Percentiles rank a stretch among this genome's conserved stretches.
Conservation (phyloP, 345 rosid genomes). For the Eucalyptus curtisii region DNA sequence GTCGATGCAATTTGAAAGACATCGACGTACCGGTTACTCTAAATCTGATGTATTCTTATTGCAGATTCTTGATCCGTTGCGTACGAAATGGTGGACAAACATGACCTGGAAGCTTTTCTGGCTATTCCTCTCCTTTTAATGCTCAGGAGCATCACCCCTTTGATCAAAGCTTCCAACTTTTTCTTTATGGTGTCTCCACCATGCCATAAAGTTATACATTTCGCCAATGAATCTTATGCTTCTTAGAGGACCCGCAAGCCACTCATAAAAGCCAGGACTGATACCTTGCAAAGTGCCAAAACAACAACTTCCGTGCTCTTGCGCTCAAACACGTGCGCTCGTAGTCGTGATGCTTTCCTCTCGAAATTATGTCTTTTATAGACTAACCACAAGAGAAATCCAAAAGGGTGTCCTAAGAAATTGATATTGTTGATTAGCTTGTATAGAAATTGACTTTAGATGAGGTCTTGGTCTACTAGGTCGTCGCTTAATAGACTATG, state of each 20-base stretch:
- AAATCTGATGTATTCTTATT: not conserved
- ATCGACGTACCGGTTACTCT: not conserved
- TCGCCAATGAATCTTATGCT: conserved; percentile 43
- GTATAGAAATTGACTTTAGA: not conserved
- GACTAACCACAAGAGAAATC: not conserved
- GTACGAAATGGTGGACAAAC: not conserved
- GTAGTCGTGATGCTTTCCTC: not conserved
- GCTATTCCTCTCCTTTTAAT: not conserved
- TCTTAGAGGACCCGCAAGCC: conserved; percentile 25
- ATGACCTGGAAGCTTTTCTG: not conserved
- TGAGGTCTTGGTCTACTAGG: not conserved
- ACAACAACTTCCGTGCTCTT: not conserved
- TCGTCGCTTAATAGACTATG: not conserved
- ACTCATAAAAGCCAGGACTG: conserved; percentile 6
- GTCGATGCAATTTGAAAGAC: not conserved
- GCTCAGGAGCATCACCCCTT: not conserved
- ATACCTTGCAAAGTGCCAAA: not conserved
- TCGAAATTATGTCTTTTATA: not conserved
- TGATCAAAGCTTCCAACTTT: conserved; percentile 5
- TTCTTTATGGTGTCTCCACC: conserved; percentile 39
- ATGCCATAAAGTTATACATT: conserved; percentile 3
- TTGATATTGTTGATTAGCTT: not conserved
- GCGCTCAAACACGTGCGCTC: not conserved
- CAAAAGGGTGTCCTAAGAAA: not conserved
- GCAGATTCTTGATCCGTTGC: not conserved